Evolutionary conservation across 306 rosid genomes (phyloP), one percentile per base, ranked within the genome.

Genomic region (Betula pendula): DNA sequence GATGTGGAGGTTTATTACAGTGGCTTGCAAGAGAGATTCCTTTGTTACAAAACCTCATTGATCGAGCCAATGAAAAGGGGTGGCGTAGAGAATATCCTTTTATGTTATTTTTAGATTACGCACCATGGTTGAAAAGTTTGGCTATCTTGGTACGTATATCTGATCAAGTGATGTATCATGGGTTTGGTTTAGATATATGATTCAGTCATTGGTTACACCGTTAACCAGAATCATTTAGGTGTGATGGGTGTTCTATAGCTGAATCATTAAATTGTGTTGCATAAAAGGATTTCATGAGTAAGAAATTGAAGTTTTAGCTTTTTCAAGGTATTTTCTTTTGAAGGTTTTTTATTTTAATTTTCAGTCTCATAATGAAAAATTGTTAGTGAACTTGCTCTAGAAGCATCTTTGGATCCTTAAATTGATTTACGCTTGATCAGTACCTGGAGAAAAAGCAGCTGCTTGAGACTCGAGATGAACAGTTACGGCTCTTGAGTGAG

Each of bases 31-130:
- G 85, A 76, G 97, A 90, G 84, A 85, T 94, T 29, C 59, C 73
- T 44, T 43, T 78, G 31, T 78, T 94, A 55, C 82, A 87, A 78
- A 87, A 89, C 77, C 92, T 81, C 35, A 94, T 90, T 68, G 96
- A 91, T 70, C 89, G 90, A 75, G 90, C 92, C 33, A 94, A 92
- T 77, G 98, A 94, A 70, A 94, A 90, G 88, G 98, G 98, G 11
- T 86, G 94, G 96, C 96, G 96, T 33, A 85, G 80, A 87, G 98
- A 94, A 93, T 93, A 93, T 93, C 98, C 98, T 93, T 85, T 79
- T 33, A 80, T 75, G 71, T 74, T 76, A 66, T 40, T 22, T 78
- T 68, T 55, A 47, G 73, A 31, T 53, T 11, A 43, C 19, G 12
- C 58, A 1, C 60, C 56, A 24, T 75, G 24, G 65, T 55, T 79